phyloP scores from a whole-genome alignment of 805 yeast genomes.

The Zygosaccharomyces lentus region DNA sequence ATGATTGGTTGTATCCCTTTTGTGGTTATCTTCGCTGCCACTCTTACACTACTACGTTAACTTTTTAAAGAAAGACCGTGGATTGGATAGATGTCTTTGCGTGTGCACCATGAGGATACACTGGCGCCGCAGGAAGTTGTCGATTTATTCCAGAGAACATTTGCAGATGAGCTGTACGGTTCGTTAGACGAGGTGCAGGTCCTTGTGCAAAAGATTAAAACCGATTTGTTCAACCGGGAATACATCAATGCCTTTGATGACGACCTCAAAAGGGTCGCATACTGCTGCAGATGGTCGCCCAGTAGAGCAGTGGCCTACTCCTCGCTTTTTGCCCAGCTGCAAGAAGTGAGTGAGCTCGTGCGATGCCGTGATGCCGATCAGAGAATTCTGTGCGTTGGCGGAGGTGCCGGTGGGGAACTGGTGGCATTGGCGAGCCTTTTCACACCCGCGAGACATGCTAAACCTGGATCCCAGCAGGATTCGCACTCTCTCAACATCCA shows the following conservation, averaged over 20 bases:
- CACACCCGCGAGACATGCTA: constrained; percentile 33
- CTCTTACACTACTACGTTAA: neutral
- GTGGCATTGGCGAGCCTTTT: constrained; percentile 58
- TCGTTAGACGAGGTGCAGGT: constrained; percentile 17
- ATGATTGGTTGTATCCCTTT: constrained; percentile 2
- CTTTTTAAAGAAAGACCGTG: neutral
- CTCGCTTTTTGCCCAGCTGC: constrained; percentile 55
- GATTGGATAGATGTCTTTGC: constrained; percentile 14
- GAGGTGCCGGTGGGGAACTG: constrained; percentile 86
- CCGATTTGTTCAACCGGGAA: constrained; percentile 63
- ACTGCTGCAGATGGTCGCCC: constrained; percentile 83
- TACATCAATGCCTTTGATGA: constrained; percentile 64
- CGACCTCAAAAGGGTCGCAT: constrained; percentile 64
- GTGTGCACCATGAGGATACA: constrained; percentile 22
- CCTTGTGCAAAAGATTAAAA: constrained; percentile 63
- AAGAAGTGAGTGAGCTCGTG: constrained; percentile 25
- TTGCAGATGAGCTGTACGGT: constrained; percentile 26
- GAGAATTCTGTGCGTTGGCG: constrained; percentile 65
- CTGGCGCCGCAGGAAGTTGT: constrained; percentile 32
- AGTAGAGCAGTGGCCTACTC: constrained; percentile 73
- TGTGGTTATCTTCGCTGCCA: neutral
- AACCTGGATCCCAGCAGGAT: constrained; percentile 11
- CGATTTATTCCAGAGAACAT: constrained; percentile 30
- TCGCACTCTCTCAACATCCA: constrained; percentile 41
- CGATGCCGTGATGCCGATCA: constrained; percentile 19